These are phyloP conservation scores for Boletales sp. DNA, from an alignment of 768 basidiomycete species.

Conservation along the genomic window DNA sequence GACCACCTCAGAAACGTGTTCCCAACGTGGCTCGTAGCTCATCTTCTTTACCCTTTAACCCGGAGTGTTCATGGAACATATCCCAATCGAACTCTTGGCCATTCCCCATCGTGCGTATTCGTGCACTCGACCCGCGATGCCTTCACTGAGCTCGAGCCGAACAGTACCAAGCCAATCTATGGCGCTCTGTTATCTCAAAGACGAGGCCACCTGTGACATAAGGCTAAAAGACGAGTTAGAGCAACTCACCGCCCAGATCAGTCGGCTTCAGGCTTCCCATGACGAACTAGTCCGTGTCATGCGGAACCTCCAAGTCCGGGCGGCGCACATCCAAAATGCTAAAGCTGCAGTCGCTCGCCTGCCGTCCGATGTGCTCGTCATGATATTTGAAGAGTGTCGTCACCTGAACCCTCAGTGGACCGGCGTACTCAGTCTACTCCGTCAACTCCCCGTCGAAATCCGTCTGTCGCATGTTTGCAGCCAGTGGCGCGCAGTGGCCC, in stretches of 20 bases:
- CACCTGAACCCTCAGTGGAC: conserved; percentile 31
- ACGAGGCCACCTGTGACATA: conserved; percentile 7
- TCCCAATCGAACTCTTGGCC: conserved; percentile 16
- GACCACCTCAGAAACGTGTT: conserved; percentile 27
- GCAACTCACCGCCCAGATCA: conserved; percentile 24
- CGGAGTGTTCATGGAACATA: conserved; percentile 17
- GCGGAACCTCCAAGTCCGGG: conserved; percentile 26
- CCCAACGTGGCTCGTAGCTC: conserved; percentile 20
- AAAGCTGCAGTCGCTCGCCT: conserved; percentile 29
- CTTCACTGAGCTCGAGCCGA: conserved; percentile 2
- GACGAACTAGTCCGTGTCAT: conserved; percentile 25
- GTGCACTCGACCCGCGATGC: neutral
- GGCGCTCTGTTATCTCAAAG: conserved; percentile 24
- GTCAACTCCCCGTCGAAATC: conserved; percentile 31
- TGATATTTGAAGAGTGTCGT: conserved; percentile 31
- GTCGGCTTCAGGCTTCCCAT: conserved; percentile 26
- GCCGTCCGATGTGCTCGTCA: conserved; percentile 29
- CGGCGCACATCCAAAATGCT: conserved; percentile 30
- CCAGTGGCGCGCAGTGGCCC: conserved; percentile 34
- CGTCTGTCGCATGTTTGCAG: conserved; percentile 33
- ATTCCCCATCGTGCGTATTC: conserved; percentile 21
- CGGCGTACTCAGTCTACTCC: conserved; percentile 31
- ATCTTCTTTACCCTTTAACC: conserved; percentile 25
- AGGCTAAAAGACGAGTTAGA: conserved; percentile 22
- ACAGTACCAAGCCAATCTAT: conserved; percentile 13